Conservation (phyloP, 768 basidiomycete genomes). For the Serendipita indica region DNA sequence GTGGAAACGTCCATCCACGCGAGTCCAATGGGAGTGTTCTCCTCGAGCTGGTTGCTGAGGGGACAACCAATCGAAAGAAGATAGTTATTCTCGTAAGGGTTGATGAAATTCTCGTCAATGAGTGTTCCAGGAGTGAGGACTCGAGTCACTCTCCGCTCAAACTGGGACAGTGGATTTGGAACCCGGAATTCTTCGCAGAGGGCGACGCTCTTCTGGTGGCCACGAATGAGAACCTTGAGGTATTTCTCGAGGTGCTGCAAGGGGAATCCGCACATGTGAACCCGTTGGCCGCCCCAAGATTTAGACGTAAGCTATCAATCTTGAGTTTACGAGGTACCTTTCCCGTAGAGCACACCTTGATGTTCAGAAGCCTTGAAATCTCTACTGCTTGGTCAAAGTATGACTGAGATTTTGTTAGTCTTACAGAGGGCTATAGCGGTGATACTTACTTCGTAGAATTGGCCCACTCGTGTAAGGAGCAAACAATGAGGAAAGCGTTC, state of each 20-base stretch:
- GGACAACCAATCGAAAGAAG: conserved; percentile 47
- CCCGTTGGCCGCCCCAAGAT: conserved; percentile 50
- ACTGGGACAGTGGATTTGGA: conserved; percentile 32
- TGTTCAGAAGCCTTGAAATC: conserved; percentile 59
- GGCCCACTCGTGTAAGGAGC: conserved; percentile 80
- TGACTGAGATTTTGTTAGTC: conserved; percentile 37
- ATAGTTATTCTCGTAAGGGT: conserved; percentile 79
- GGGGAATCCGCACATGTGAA: conserved; percentile 88
- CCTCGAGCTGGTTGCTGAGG: conserved; percentile 11
- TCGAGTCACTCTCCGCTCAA: conserved; percentile 69
- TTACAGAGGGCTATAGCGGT: background rate
- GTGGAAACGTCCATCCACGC: conserved; percentile 95
- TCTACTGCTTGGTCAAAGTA: conserved; percentile 85
- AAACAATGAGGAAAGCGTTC: conserved; percentile 74
- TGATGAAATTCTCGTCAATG: conserved; percentile 79
- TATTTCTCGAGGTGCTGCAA: conserved; percentile 70
- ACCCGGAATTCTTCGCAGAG: conserved; percentile 81
- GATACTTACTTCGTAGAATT: conserved; percentile 75
- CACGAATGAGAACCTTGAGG: conserved; percentile 72
- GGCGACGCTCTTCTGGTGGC: conserved; percentile 73
- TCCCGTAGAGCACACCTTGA: conserved; percentile 32
- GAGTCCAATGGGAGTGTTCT: conserved; percentile 33
- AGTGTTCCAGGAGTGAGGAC: conserved; percentile 89
- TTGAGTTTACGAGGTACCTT: background rate
- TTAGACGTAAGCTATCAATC: conserved; percentile 42